A percentile compares a stretch with the other conserved stretches of the same genome.
Conservation (phyloP, 2,329 filamentous ascomycete species). For the Neonectria hederae region DNA sequence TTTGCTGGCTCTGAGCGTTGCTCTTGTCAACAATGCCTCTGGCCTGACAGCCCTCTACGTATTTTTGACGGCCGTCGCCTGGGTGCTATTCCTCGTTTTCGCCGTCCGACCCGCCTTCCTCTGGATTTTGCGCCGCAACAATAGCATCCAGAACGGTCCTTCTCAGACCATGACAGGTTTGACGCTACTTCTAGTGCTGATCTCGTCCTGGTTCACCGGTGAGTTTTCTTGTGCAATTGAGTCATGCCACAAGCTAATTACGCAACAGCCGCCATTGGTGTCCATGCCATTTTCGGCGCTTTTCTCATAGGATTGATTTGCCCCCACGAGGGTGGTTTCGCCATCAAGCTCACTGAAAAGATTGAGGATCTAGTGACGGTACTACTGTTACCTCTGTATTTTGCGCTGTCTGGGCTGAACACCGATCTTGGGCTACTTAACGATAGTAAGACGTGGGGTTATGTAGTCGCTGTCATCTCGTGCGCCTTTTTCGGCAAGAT, state of each 20-base stretch:
- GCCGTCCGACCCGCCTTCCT: slow-evolving; percentile 78
- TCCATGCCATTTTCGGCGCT: slow-evolving; percentile 93
- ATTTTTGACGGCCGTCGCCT: slow-evolving; percentile 78
- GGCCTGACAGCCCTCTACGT: slow-evolving; percentile 88
- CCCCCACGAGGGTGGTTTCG: slow-evolving; percentile 88
- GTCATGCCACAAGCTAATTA: not conserved
- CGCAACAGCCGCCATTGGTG: slow-evolving; percentile 74
- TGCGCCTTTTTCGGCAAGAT: slow-evolving; percentile 90
- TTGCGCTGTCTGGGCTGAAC: slow-evolving; percentile 88
- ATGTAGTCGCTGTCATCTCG: slow-evolving; percentile 83
- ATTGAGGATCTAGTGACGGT: slow-evolving; percentile 89
- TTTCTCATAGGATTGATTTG: slow-evolving; percentile 91
- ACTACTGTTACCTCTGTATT: slow-evolving; percentile 89
- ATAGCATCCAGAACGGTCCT: slow-evolving; percentile 86
- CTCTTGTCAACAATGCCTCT: slow-evolving; percentile 86
- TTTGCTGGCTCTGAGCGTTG: slow-evolving; percentile 89
- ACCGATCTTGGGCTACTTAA: slow-evolving; percentile 88
- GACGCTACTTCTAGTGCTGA: slow-evolving; percentile 80
- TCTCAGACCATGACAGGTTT: slow-evolving; percentile 85
- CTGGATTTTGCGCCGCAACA: slow-evolving; percentile 76
- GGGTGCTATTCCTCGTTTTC: slow-evolving; percentile 78
- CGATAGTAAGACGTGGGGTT: slow-evolving; percentile 85
- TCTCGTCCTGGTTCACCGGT: slow-evolving; percentile 85
- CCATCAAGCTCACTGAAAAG: slow-evolving; percentile 91
- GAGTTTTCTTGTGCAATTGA: not conserved